These are phyloP conservation scores for Ophiocordyceps sinensis DNA, from an alignment of 2,329 filamentous ascomycete genomes.

Conservation along the genomic window DNA sequence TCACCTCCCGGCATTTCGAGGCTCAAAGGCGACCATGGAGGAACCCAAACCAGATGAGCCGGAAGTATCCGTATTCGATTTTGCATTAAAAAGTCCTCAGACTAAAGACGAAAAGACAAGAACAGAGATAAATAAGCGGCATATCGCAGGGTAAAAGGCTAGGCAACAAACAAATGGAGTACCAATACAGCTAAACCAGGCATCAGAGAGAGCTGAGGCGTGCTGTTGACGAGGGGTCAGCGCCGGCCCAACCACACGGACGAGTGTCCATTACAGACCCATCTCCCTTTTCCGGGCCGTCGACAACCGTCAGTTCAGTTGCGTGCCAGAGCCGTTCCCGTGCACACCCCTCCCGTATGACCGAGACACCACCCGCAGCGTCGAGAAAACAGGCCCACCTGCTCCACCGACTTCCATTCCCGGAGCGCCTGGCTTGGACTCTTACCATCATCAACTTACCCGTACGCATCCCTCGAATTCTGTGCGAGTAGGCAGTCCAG, in stretches of 20 bases:
- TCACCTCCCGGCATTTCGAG: no score
- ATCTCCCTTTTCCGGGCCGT: slow-evolving; percentile 4
- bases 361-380: slow-evolving; percentile 2
- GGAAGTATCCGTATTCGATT: slow-evolving; percentile 39
- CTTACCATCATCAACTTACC: slow-evolving; percentile 19
- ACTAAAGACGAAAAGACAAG: slow-evolving; percentile 17
- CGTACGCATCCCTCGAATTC: slow-evolving; percentile 12
- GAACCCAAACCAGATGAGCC: not conserved
- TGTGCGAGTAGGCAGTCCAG: slow-evolving; percentile 10
- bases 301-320: slow-evolving; percentile 4
- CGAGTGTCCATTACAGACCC: slow-evolving; percentile 7
- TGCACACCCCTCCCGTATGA: not conserved
- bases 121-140: slow-evolving; percentile 11
- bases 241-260: slow-evolving; percentile 2
- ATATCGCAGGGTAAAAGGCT: slow-evolving; percentile 7
- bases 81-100: slow-evolving; percentile 49
- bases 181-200: slow-evolving; percentile 12
- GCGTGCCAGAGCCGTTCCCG: slow-evolving; percentile 5
- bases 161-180: slow-evolving; percentile 14
- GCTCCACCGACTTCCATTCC: slow-evolving; percentile 2
- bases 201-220: slow-evolving; percentile 3
- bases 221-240: not conserved
- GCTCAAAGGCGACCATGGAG: no score
- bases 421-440: slow-evolving; percentile 9
- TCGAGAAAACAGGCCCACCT: slow-evolving; percentile 1